Conservation (phyloP, 768 basidiomycete species). For the Mycena indigotica region DNA sequence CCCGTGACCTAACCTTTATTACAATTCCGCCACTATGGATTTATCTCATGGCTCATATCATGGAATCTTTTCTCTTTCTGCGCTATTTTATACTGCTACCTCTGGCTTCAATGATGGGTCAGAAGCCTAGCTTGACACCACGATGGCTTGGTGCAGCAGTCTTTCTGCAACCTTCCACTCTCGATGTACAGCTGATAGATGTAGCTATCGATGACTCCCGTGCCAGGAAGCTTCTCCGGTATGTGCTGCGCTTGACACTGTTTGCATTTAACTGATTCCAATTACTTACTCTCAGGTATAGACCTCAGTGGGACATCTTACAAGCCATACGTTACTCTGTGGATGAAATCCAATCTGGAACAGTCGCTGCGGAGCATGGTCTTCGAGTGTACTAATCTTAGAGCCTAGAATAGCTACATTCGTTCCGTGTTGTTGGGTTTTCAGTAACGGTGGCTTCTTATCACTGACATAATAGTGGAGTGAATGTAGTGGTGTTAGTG, state of each 20-base stretch:
- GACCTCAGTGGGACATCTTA: slow-evolving; percentile 33
- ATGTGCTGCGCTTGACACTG: too few species aligned
- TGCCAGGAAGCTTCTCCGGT: slow-evolving; percentile 36
- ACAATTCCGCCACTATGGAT: slow-evolving; percentile 32
- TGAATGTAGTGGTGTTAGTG: too few species aligned
- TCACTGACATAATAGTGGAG: too few species aligned
- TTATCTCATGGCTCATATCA: slow-evolving; percentile 32
- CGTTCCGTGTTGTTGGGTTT: too few species aligned
- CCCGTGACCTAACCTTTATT: slow-evolving; percentile 29
- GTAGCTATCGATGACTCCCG: slow-evolving; percentile 37
- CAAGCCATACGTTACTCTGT: slow-evolving; percentile 37
- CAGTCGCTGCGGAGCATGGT: slow-evolving; percentile 25
- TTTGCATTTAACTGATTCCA: not conserved
- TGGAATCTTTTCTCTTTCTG: slow-evolving; percentile 33
- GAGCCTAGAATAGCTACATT: too few species aligned
- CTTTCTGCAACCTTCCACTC: slow-evolving; percentile 35
- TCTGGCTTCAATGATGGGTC: slow-evolving; percentile 20
- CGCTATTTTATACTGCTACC: slow-evolving; percentile 33
- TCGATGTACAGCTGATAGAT: slow-evolving; percentile 32
- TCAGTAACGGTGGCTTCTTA: too few species aligned
- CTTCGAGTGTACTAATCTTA: too few species aligned
- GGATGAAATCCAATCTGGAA: slow-evolving; percentile 34
- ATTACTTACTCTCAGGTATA: slow-evolving; percentile 32
- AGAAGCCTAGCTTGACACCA: slow-evolving; percentile 27
- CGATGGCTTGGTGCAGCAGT: slow-evolving; percentile 33